Base-by-base conservation (phyloP, 345 rosid species). In the Camelina laxa region DNA sequence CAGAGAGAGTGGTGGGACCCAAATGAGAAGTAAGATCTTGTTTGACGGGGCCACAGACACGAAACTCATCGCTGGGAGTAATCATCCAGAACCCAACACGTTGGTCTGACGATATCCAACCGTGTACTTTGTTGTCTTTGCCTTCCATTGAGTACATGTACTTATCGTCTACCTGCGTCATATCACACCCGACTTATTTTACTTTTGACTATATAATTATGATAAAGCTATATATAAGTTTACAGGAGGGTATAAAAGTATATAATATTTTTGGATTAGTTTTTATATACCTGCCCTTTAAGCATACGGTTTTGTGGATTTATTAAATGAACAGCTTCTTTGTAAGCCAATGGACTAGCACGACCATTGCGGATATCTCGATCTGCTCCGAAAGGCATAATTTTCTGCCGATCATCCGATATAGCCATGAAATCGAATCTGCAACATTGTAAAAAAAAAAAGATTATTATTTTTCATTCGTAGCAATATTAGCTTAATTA, bases 1-100 rank as follows among this genome's bases (percentile, higher is more conserved):
- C 98, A 0, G 83, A 73, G 59, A 95, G 96, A 1, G 69, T 64
- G 6, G 72, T 76, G 2, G 99, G 97, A 31, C 97, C 98, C 2
- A 72, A 89, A 74, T 89, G 99, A 58, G 94, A 84, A 36, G 97
- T 90, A 20, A 95, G 96, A 27, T 90, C 99, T 77, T 95, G 99
- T 44, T 92, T 89, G 38, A 75, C 3, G 5, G 99, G 94, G 15
- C 99, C 99, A 50, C 88, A 88, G 0, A 58, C 65, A 12, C 85
- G 85, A 41, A 83, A 88, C 83, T 95, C 99, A 48, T 88, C 45
- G 54, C 83, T 85, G 2, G 98, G 94, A 21, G 90, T 87, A 80
- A 95, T 92, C 86, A 95, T 73, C 98, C 99, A 95, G 57, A 95
- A 89, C 7, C 97, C 99, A 4, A 87, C 83, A 8, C 83, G 68